Evolutionary conservation across 2,329 filamentous ascomycete species (phyloP), one percentile per base, ranked within the genome.

Genomic region (Penicillium aurantiogriseum): DNA sequence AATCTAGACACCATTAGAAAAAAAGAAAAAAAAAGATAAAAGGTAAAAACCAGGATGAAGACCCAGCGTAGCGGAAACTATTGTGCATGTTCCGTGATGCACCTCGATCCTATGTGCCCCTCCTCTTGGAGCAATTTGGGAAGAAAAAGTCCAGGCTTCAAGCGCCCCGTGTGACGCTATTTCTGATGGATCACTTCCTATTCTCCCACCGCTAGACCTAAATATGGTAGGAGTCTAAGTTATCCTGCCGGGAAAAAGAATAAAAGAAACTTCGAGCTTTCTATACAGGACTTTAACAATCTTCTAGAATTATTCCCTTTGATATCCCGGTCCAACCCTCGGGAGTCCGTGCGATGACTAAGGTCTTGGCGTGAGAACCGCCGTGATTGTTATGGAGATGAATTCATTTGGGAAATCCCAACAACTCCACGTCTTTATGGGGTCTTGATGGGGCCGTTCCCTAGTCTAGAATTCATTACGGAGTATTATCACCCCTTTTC

Each of bases 121-220:
- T 51, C 57, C 31, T 25, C 47, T 39, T 29, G 38, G 29, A 25
- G 38, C 10, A 52, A 23, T 33, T 47, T 46, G 19, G 33, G 23
- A 25, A 15, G 15, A 21, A 21, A 13, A 48, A 25, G 31, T 36
- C 43, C 39, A 57, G 51, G 15, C 25, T 39, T 47, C 40, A 17
- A 50, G 36, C 46, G 42, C 38, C 54, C 38, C 27, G n/a, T 31
- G 40, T 39, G 25, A 57, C 51, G 38, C 48, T 56, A 59, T 23
- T 60, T 66, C 57, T 63, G 63, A 67, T 43, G 56, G 54, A 56
- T 66, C 64, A 63, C 52, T 54, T 64, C 54, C 27, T 43, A 9
- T 23, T 42, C 52, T 45, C 21, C 57, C 51, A 65, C 44, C 63
- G 56, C 61, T 54, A 61, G 38, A 54, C 23, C 43, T 45, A 25